Base-by-base conservation (phyloP, 208 protist genomes). In the Spongospora subterranea region DNA sequence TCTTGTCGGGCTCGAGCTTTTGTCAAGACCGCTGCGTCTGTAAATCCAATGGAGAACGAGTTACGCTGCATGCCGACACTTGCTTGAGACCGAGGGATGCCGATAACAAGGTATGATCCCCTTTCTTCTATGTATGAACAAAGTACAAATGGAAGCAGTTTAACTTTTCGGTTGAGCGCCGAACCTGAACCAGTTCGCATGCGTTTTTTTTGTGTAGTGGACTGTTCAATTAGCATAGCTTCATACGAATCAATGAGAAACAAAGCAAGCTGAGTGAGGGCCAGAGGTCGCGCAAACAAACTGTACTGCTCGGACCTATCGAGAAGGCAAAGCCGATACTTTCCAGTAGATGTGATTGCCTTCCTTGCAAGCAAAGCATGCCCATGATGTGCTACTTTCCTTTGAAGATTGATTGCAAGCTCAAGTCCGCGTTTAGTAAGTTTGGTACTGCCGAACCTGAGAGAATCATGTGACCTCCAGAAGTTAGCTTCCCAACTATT, bases 1-100 rank as follows among this genome's bases (percentile, higher is more conserved):
- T 91, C 89, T 24, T 91, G 89, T 11, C 54, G 0, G 45, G 53
- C 89, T 13, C 89, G 89, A 89, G 89, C 89, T 50, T 91, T 91
- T 20, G 46, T 46, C 46, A 46, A 35, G 11, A 46, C 35, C 29
- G 89, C 53, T 11, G 89, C 89, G n/a, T 91, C 89, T 6, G 38
- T 38, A 40, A 91, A 91, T 6, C 13, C 46, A 11, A 46, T 35
- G 40, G 46, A 1, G 53, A 91, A 91, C 43, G 32, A 24, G 50
- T 88, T 82, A 6, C 71, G 6, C 40, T 82, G 71, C 6, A 43
- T 45, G 11, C 13, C n/a, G 71, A 20, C 40, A 13, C 20, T 17
- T 0, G 13, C 39, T 1, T 77, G 39, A 1, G 54, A 0, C 32
- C 89, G 11, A 32, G 46, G 39, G 53, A 91, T 64, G 17, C 89